Evolutionary conservation across 1,284 basidiomycete species (phyloP), one percentile per base, ranked within the genome.

Genomic region (Mrakiaceae sp.): DNA sequence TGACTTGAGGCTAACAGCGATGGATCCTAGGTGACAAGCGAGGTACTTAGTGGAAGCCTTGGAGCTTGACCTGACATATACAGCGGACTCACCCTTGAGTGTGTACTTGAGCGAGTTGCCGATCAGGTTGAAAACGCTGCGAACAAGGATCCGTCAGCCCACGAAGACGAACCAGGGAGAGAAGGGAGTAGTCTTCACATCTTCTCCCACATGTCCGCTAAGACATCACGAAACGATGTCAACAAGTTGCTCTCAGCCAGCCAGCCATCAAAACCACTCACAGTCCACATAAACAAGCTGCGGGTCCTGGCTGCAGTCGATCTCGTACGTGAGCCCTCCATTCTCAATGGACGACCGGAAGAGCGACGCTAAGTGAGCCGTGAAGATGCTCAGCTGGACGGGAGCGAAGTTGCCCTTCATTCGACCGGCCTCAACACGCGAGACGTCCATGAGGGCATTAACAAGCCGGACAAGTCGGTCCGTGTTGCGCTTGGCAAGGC

Each of bases 181-280:
- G 53, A 56, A 56, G 40, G n/a, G 7, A 40, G 12, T 5, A 10
- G 54, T 11, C 5, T 10, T 10, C 54, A 12, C 42, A 56, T 42
- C 54, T 56, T 79, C 64, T 80, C 78, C 75, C 76, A 79, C 47
- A 78, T 72, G 40, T 78, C 78, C 27, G 27, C 27, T 27, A 27
- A 27, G 27, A 27, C 27, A 27, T 27, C 27, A 27, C 27, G 27
- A 27, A 27, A 27, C 27, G 27, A 27, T 27, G 27, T 27, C 27
- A 27, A 27, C 27, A 27, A 27, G 2, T 1, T 27, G 2, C 27
- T 27, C 27, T 27, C 27, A 27, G 27, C 27, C 27, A 27, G 27
- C 2, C 27, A 27, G 2, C 27, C 27, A 27, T 27, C 27, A 27
- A 27, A 27, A 27, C n/a, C n/a, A n/a, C 27, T 27, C 27, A 0